These are phyloP conservation scores for Mucor velutinosus DNA, from an alignment of 371 early-diverging fungal genomes.

Conservation along the genomic window DNA sequence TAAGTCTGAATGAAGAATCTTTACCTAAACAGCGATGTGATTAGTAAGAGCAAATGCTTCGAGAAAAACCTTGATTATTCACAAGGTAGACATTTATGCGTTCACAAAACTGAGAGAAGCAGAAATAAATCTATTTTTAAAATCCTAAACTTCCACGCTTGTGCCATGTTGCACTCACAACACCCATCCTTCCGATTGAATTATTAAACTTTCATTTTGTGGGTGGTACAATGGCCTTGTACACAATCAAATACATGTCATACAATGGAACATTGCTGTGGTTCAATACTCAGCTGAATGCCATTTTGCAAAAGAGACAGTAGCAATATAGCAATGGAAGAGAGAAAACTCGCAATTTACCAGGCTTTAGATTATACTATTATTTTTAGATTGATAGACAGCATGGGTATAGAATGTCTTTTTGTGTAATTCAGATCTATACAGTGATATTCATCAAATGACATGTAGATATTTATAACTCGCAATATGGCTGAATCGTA, in stretches of 20 bases:
- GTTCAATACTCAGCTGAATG: not conserved
- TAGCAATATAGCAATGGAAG: too few species aligned
- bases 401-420: not conserved
- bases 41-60: not conserved
- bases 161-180: not conserved
- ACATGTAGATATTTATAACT: not conserved
- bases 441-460: not conserved
- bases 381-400: not conserved
- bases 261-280: not conserved
- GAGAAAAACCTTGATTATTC: not conserved
- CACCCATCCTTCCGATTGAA: not conserved
- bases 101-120: not conserved
- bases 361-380: not conserved
- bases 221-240: not conserved
- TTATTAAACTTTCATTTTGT: not conserved
- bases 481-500: not conserved
- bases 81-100: not conserved
- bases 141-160: not conserved
- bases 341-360: too few species aligned
- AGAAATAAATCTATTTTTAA: not conserved
- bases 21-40: too few species aligned
- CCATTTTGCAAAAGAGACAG: too few species aligned
- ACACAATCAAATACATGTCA: not conserved
- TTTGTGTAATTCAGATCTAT: not conserved
- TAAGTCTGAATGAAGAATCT: too few species aligned